Evolutionary conservation across 129 eudicot genomes (phyloP), one percentile per base, ranked within the genome.

Genomic region (Ambrosia artemisiifolia): DNA sequence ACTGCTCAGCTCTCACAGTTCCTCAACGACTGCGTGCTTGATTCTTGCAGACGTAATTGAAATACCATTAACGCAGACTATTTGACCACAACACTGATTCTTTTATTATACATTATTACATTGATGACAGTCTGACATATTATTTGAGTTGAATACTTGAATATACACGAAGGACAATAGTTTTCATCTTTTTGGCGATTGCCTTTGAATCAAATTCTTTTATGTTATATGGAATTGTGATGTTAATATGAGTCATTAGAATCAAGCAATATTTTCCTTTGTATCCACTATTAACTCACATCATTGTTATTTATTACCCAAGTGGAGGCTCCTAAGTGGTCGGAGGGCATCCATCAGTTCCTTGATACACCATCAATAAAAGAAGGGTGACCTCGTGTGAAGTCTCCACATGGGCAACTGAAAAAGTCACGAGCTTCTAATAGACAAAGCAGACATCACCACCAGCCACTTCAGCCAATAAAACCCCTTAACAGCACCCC

Each of bases 1-100:
- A 71, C 88, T 40, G 75, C 97, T 67, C 96, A 95, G 78, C 91
- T 95, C 69, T 86, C 96, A 11, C 78, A 81, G 19, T 95, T 95
- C 71, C 74, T 95, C 65, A 89, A 88, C 65, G 97, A 95, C 67
- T 95, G 85, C 61, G 91, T 95, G 78, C 90, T 87, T 71, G 72
- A 73, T 20, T 78, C 83, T 49, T 85, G 91, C 87, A 82, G 80
- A 82, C 44, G 35, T 16, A 69, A 80, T 54, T 78, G 72, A 85
- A 67, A 40, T 16, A n/a, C 3, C 3, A 32, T 10, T 63, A 63
- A 63, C 28, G 30, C 43, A 7, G 2, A 10, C 44, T 7, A 71
- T 35, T 24, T 65, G 67, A 42, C 59, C n/a, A 40, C 56, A 54
- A 38, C 49, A 33, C 64, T 51, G 49, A 70, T 61, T 77, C 69